Evolutionary conservation across 495 filamentous ascomycete species (phyloP), one percentile per base, ranked within the genome.

Genomic region (Astrothelium macrocarpum): DNA sequence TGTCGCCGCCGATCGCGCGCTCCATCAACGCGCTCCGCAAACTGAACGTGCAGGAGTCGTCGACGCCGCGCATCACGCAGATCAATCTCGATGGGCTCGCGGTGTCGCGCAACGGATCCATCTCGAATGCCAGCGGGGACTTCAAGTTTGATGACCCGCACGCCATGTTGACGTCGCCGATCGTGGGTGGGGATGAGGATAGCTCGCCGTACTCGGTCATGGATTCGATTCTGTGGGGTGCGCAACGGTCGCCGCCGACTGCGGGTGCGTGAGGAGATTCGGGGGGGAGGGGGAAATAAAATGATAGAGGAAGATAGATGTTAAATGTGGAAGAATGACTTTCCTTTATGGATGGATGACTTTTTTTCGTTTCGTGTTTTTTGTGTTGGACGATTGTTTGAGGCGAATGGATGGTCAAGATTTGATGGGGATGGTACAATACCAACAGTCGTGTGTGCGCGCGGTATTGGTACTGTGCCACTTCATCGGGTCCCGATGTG

Each of bases 1-100:
- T 77, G 29, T 74, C 73, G 0, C 66, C 66, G 45, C 74, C 75
- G 0, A 69, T 77, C 36, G 68, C 69, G 34, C 66, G 75, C 23
- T 73, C 70, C 2, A 60, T 76, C 1, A 59, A 68, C 0, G 75
- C 74, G 0, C 66, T 77, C 42, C 28, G 61, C 18, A 68, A 66
- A 43, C 65, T 73, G 11, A 70, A 62, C 26, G 59, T 70, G 18
- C 65, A 62, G 12, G 65, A 65, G 36, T 14, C 18, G 59, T 43
- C 14, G 20, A 58, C 39, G 4, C 23, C 39, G 31, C 36, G 31
- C 9, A 34, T 45, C 1, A 43, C 25, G 18, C n/a, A 10, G 43
- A 39, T 9, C 34, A 32, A 12, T 4, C n/a, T 11, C 29, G 43
- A 28, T 34, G 42, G 45, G n/a, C 26, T 11, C 20, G 39, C 32